Evolutionary conservation across 495 filamentous ascomycete species (phyloP), one percentile per base, ranked within the genome.

Genomic region (Xylaria longipes): DNA sequence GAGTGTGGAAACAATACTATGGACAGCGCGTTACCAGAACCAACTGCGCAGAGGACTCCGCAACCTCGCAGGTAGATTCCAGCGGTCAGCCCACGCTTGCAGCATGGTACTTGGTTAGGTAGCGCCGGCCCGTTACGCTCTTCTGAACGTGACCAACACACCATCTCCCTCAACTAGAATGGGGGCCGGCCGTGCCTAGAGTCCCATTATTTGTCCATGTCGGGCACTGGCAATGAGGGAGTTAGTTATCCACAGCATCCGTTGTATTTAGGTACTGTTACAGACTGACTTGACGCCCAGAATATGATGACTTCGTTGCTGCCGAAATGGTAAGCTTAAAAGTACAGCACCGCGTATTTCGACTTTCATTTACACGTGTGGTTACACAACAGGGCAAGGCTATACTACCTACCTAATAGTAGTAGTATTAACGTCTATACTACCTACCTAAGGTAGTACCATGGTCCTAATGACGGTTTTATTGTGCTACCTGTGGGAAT

Each of bases 81-180:
- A 29, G 48, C 50, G 17, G 64, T 33, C 65, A 67, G 43, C 46
- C 65, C 48, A 31, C 63, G 35, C 65, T 56, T 56, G 65, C 65
- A 67, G 65, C 33, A 67, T 67, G 65, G 65, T 29, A 67, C 35
- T 67, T 67, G 35, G 48, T 54, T 67, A 56, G 35, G 48, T 54
- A 56, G 65, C 65, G 65, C 65, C 64, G 46, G 33, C 48, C 39
- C 22, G 46, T 67, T 17, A 67, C 7, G 48, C n/a, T 43, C 33
- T 17, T 43, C 64, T 27, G 8, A 39, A 37, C 17, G 33, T 60
- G 56, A 60, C 56, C 65, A 48, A 46, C 9, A 33, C 41, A 64
- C 61, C 61, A 48, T 48, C 41, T n/a, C 41, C 39, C 41, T 63
- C 37, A 27, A 63, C 37, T 17, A 50, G 46, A 60, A 35, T 22